Evolutionary conservation across 345 rosid genomes (phyloP).

Genomic region (Boechera divaricarpa): DNA sequence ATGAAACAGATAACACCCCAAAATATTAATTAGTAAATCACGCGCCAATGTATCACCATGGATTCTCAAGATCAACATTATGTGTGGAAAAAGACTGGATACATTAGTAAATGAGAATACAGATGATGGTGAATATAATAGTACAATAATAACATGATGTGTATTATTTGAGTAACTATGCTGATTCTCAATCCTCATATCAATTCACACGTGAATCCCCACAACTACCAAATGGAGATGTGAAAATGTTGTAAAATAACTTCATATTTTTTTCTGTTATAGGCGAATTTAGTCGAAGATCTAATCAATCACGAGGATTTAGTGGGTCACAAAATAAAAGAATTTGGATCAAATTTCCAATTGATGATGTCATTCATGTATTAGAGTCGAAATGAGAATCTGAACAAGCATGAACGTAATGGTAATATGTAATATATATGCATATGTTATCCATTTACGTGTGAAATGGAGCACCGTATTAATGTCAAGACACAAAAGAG

Average conservation of each 20-base stretch:
- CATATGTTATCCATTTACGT: no score
- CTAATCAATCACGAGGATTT: neutral
- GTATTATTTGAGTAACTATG: no score
- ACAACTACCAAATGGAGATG: no score
- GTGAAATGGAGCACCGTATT: no score
- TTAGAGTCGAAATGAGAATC: neutral
- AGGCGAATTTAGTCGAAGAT: neutral
- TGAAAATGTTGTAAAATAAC: no score
- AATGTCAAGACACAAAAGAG: neutral
- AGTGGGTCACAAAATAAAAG: neutral
- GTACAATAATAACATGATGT: neutral
- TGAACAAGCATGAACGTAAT: neutral
- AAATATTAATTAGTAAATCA: neutral
- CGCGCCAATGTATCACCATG: neutral
- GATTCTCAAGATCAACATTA: neutral
- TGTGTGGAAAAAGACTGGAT: neutral
- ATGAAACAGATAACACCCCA: neutral
- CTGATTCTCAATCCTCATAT: no score
- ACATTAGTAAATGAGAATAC: neutral
- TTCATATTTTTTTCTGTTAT: no score
- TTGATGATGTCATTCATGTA: no score
- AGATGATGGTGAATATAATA: neutral
- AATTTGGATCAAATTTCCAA: no score
- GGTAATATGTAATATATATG: no score
- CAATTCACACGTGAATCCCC: no score